A percentile compares a stretch with the other conserved stretches of the same genome.
phyloP scores from a whole-genome alignment of 176 grass and related monocot genomes.

The Bonia amplexicaulis region DNA sequence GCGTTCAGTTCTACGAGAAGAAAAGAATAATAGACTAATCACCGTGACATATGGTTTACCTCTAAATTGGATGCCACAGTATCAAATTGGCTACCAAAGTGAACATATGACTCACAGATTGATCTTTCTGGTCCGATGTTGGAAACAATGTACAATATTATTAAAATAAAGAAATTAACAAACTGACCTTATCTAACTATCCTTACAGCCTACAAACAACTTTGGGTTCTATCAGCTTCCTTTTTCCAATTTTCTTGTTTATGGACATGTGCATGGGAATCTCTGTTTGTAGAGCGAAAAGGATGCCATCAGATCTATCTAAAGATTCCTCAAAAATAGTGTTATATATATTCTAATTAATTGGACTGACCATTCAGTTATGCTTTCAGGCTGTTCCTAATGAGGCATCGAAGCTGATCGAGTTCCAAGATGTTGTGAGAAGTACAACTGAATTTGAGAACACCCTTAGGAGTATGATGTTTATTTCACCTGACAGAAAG shows the following conservation, averaged over 20 bases:
- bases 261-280: slow-evolving; percentile 6
- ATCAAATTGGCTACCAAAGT: background rate
- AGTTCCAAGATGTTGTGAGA: slow-evolving; percentile 86
- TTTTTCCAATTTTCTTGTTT: slow-evolving; percentile 3
- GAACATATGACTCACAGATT: background rate
- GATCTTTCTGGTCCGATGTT: background rate
- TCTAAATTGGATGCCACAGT: background rate
- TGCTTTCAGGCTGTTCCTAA: slow-evolving; percentile 84
- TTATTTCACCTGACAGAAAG: slow-evolving; percentile 63
- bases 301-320: background rate
- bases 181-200: background rate
- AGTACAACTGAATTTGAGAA: slow-evolving; percentile 77
- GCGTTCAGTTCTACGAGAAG: background rate
- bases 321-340: background rate
- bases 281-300: background rate
- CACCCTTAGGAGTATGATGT: slow-evolving; percentile 61
- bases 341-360: slow-evolving; percentile 24
- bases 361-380: slow-evolving; percentile 13
- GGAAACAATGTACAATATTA: background rate
- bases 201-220: background rate
- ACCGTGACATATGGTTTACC: background rate
- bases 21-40: background rate
- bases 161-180: background rate
- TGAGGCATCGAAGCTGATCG: slow-evolving; percentile 75
- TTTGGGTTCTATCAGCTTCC: background rate